phyloP scores from a whole-genome alignment of 169 alveolate genomes.

The Babesia sp. region DNA sequence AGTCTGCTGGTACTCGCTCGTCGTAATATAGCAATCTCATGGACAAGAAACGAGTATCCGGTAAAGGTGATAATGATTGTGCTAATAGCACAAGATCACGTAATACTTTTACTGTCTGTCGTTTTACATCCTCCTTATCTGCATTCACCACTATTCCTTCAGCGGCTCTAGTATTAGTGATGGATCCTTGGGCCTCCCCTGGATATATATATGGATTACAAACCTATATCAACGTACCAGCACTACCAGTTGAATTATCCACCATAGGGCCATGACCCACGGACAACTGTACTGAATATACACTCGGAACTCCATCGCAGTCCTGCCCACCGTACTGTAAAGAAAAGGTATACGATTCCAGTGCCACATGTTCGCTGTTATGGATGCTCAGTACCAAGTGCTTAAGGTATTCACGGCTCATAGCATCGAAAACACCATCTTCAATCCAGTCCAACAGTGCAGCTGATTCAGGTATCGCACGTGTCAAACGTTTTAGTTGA shows the following conservation, averaged over 20 bases:
- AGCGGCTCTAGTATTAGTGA: background rate
- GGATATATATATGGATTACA: too few relatives aligned
- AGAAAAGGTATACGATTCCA: slow-evolving; percentile 69
- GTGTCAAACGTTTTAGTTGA: slow-evolving; percentile 55
- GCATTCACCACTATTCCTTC: slow-evolving; percentile 33
- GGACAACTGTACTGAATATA: slow-evolving; percentile 18
- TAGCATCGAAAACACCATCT: slow-evolving; percentile 83
- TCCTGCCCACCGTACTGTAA: slow-evolving; percentile 14
- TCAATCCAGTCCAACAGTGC: slow-evolving; percentile 80
- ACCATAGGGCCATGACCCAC: slow-evolving; percentile 2
- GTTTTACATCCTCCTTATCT: slow-evolving; percentile 59
- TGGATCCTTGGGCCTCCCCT: too few relatives aligned
- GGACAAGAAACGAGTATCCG: slow-evolving; percentile 78
- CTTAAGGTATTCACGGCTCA: slow-evolving; percentile 68
- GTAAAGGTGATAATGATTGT: slow-evolving; percentile 81
- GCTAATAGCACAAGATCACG: slow-evolving; percentile 78
- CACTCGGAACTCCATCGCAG: background rate
- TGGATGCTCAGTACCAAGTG: slow-evolving; percentile 73
- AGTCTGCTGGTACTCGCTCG: slow-evolving; percentile 77
- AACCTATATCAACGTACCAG: too few relatives aligned
- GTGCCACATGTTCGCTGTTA: slow-evolving; percentile 74
- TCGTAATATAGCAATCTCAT: slow-evolving; percentile 80
- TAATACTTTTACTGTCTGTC: slow-evolving; percentile 61
- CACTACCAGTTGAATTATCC: background rate
- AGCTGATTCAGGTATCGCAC: slow-evolving; percentile 53